Percentiles rank a stretch among this genome's conserved stretches.
Evolutionary conservation across 768 basidiomycete species (phyloP).

Genomic region (Crepidotus variabilis): DNA sequence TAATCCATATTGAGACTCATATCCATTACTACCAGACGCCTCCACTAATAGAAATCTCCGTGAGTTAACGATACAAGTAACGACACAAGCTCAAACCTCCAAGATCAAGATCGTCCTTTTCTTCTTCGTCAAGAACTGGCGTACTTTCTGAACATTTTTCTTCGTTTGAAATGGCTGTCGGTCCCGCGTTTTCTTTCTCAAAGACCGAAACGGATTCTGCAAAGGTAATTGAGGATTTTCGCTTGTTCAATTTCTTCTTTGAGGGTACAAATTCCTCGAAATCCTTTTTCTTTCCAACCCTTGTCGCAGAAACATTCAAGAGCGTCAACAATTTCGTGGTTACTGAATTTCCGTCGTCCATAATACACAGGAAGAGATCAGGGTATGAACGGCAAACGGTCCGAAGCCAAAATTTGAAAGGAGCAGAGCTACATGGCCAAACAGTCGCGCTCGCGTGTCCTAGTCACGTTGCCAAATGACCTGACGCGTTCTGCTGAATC

Average conservation of each 20-base stretch:
- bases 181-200: constrained; percentile 8
- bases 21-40: constrained; percentile 35
- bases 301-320: constrained; percentile 85
- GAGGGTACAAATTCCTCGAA: constrained; percentile 41
- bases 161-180: constrained; percentile 2
- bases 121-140: constrained; percentile 19
- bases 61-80: background rate
- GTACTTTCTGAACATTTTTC: background rate
- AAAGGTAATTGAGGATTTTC: constrained; percentile 36
- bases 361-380: constrained; percentile 3
- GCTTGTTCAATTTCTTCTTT: constrained; percentile 65
- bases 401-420: constrained; percentile 18
- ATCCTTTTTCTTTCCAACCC: constrained; percentile 54
- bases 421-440: constrained; percentile 23
- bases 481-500: constrained; percentile 1
- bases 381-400: background rate
- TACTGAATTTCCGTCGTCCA: constrained; percentile 47
- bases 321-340: constrained; percentile 84
- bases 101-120: constrained; percentile 19
- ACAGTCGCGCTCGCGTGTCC: constrained; percentile 13
- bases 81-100: constrained; percentile 14
- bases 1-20: constrained; percentile 75
- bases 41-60: background rate
- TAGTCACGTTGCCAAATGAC: constrained; percentile 8
- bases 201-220: constrained; percentile 16